These are phyloP conservation scores for Fusarium robinianum DNA, from an alignment of 2,329 filamentous ascomycete genomes.

Conservation along the genomic window DNA sequence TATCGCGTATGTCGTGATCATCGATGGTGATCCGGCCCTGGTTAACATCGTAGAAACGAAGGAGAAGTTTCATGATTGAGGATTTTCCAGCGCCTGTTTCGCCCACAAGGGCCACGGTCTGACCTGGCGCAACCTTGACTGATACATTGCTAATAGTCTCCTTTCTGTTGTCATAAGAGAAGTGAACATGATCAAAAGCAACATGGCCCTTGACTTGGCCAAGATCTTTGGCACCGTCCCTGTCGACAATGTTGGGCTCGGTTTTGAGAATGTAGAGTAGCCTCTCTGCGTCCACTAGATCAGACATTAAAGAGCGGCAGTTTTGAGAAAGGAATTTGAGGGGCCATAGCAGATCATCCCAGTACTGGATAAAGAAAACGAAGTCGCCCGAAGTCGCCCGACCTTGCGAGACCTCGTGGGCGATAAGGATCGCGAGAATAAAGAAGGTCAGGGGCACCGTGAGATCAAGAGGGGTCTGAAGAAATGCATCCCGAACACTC, in stretches of 20 bases:
- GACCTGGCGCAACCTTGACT: slow-evolving; percentile 54
- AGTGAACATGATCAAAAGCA: slow-evolving; percentile 58
- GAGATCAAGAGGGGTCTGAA: slow-evolving; percentile 41
- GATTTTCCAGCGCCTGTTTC: slow-evolving; percentile 67
- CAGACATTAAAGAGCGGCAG: slow-evolving; percentile 37
- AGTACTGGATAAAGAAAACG: slow-evolving; percentile 68
- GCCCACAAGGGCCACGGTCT: slow-evolving; percentile 64
- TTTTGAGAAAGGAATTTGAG: slow-evolving; percentile 41
- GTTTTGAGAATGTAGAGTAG: slow-evolving; percentile 61
- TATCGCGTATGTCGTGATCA: slow-evolving; percentile 61
- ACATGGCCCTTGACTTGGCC: slow-evolving; percentile 53
- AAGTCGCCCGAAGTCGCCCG: slow-evolving; percentile 46
- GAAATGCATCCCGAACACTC: slow-evolving; percentile 28
- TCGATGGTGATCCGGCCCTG: slow-evolving; percentile 60
- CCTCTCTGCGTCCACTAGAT: slow-evolving; percentile 68
- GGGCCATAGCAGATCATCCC: slow-evolving; percentile 52
- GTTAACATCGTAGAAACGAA: slow-evolving; percentile 63
- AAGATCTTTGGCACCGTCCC: slow-evolving; percentile 50
- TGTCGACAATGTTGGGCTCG: slow-evolving; percentile 58
- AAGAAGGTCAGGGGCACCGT: slow-evolving; percentile 52
- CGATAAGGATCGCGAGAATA: slow-evolving; percentile 21
- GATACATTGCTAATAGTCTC: slow-evolving; percentile 54
- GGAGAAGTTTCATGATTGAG: slow-evolving; percentile 63
- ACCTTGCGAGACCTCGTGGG: slow-evolving; percentile 29
- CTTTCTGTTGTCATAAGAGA: slow-evolving; percentile 59